Conservation (phyloP, 2,329 filamentous ascomycete genomes). For the Aspergillus transmontanensis region DNA sequence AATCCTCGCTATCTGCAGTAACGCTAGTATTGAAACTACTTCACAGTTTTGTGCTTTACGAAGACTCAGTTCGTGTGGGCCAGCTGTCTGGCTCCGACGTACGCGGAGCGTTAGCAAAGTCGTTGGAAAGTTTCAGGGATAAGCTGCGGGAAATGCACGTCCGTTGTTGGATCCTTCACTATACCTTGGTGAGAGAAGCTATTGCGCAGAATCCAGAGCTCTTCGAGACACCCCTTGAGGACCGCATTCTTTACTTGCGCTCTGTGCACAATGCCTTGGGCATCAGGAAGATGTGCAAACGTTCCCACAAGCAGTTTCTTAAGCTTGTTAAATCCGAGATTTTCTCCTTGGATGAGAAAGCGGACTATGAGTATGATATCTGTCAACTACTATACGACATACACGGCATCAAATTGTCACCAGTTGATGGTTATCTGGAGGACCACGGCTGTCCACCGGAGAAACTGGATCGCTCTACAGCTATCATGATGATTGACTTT, state of each 20-base stretch:
- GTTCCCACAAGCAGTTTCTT: conserved; percentile 82
- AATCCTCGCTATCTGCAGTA: conserved; percentile 70
- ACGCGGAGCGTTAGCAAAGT: conserved; percentile 49
- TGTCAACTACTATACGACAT: conserved; percentile 83
- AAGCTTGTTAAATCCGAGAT: conserved; percentile 88
- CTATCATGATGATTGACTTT: conserved; percentile 79
- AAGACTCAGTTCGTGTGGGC: conserved; percentile 82
- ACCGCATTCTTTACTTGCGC: conserved; percentile 77
- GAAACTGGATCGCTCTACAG: conserved; percentile 76
- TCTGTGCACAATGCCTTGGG: conserved; percentile 83
- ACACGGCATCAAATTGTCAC: conserved; percentile 76
- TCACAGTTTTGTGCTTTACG: conserved; percentile 77
- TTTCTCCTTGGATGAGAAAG: conserved; percentile 71
- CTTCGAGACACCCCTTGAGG: conserved; percentile 69
- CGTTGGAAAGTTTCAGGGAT: conserved; percentile 56
- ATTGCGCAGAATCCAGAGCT: conserved; percentile 66
- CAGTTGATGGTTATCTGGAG: conserved; percentile 64
- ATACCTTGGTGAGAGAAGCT: conserved; percentile 75
- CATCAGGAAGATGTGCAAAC: conserved; percentile 80
- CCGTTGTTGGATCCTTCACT: conserved; percentile 84
- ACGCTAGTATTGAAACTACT: conserved; percentile 72
- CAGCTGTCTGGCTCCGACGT: conserved; percentile 64
- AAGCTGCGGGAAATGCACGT: conserved; percentile 86
- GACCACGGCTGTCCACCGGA: conserved; percentile 82
- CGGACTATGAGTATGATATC: conserved; percentile 84